phyloP scores from a whole-genome alignment of 1,284 basidiomycete genomes.

The Inonotus obliquus region DNA sequence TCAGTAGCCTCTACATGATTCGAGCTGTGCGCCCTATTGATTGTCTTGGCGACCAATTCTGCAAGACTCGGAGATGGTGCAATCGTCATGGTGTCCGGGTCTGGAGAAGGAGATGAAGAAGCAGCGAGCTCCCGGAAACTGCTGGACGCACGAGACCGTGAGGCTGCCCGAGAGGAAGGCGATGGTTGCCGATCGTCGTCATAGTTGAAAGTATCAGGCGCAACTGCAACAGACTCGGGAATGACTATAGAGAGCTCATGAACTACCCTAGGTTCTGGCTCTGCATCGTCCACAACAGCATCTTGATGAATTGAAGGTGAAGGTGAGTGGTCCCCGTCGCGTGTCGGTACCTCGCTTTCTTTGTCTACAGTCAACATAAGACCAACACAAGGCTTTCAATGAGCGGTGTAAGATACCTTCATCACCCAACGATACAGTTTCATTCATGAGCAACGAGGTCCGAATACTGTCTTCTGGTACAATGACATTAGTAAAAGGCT shows the following conservation, averaged over 20 bases:
- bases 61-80: slow-evolving; percentile 4
- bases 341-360: neutral
- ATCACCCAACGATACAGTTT: neutral
- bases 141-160: neutral
- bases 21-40: slow-evolving; percentile 2
- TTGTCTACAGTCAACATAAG: neutral
- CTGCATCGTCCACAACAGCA: neutral
- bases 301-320: neutral
- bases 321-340: neutral
- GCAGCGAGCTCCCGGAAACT: slow-evolving; percentile 5
- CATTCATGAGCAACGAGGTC: slow-evolving; percentile 5
- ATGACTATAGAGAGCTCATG: neutral
- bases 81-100: slow-evolving; percentile 1
- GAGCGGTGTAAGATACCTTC: slow-evolving; percentile 1
- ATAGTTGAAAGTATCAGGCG: neutral
- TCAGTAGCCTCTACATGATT: neutral
- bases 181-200: neutral
- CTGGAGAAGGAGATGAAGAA: slow-evolving; percentile 12
- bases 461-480: slow-evolving; percentile 6
- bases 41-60: slow-evolving; percentile 11
- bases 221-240: neutral
- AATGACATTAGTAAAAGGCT: neutral
- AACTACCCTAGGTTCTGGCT: neutral
- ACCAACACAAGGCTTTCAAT: neutral
- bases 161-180: neutral